Percentiles rank a stretch among this genome's conserved stretches.
phyloP scores from a whole-genome alignment of 169 alveolate genomes.

The Cryptosporidium meleagridis region DNA sequence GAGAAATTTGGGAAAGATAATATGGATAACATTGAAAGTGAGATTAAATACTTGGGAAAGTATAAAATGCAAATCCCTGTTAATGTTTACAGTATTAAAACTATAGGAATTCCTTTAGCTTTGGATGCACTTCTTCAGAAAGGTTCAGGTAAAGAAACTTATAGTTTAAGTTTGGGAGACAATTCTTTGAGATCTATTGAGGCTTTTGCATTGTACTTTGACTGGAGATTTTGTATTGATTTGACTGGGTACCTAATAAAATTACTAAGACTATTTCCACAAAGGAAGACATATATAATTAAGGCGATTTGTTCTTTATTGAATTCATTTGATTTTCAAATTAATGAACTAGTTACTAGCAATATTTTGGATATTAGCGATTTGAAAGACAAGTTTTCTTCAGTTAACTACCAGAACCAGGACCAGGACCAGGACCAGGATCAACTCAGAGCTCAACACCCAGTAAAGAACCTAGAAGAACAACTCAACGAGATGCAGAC shows the following conservation, averaged over 20 bases:
- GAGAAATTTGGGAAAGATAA: background rate
- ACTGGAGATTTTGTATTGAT: conserved; percentile 45
- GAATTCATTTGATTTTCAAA: conserved; percentile 69
- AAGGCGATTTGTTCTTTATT: conserved; percentile 53
- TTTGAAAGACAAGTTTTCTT: background rate
- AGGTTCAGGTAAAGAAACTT: conserved; percentile 35
- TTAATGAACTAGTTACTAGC: conserved; percentile 6
- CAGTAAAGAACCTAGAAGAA: background rate
- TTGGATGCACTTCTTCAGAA: conserved; percentile 41
- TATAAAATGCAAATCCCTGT: background rate
- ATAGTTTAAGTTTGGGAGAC: conserved; percentile 54
- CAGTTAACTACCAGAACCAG: background rate
- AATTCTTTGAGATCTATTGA: conserved; percentile 61
- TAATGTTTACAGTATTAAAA: background rate
- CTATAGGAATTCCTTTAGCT: conserved; percentile 33
- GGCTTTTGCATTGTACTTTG: conserved; percentile 12
- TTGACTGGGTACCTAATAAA: conserved; percentile 23
- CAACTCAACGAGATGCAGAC: conserved; percentile 43
- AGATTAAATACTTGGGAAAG: background rate
- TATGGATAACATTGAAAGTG: background rate
- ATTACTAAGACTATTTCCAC: conserved; percentile 34
- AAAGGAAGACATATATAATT: conserved; percentile 53
- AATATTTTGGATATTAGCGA: background rate
- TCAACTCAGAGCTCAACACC: background rate
- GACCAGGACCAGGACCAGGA: background rate